Base-by-base conservation (phyloP, 2,329 filamentous ascomycete species). In the Colletotrichum sp. region DNA sequence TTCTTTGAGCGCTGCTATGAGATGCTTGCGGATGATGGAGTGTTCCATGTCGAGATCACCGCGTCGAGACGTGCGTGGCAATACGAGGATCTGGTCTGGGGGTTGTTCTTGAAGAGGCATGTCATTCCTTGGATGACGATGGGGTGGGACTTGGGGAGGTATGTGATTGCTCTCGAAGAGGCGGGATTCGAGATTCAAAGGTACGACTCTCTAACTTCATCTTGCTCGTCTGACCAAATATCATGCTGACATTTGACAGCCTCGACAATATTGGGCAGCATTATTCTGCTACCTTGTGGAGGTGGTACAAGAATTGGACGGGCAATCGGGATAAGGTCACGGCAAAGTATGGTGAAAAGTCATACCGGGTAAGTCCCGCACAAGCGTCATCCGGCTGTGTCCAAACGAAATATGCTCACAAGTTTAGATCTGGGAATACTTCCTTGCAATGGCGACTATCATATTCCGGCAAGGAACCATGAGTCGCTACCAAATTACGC, bases 81-180 rank as follows among this genome's bases (percentile, higher is more conserved):
- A 86, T 98, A 98, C 83, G 96, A 98, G 89, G 96, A 98, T 87
- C 91, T 98, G 65, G 94, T 96, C 85, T 98, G 97, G 96, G 96
- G 96, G 84, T 91, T 98, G 61, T 98, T 98, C 91, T 98, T 98
- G 96, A 98, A 98, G 93, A 98, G 98, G 89, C 98, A 98, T 86
- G 90, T 98, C 85, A 98, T 98, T 91, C 96, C 96, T 36, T 96
- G 97, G 84, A 96, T 97, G 66, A 96, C 98, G 84, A 96, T 97
- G 66, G 98, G 95, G 39, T 98, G 95, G 73, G 97, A 97, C 66
- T 92, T 99, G 64, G 95, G 95, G 79, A 97, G 93, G 86, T 95
- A 97, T 81, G 89, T 97, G 80, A 92, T 95, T 85, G 92, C 92
- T 83, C 91, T 98, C 25, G 96, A 99, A 88, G 93, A 91, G 72